These are phyloP conservation scores for Populus tomentosa DNA, from an alignment of 441 rosid species.

Conservation along the genomic window DNA sequence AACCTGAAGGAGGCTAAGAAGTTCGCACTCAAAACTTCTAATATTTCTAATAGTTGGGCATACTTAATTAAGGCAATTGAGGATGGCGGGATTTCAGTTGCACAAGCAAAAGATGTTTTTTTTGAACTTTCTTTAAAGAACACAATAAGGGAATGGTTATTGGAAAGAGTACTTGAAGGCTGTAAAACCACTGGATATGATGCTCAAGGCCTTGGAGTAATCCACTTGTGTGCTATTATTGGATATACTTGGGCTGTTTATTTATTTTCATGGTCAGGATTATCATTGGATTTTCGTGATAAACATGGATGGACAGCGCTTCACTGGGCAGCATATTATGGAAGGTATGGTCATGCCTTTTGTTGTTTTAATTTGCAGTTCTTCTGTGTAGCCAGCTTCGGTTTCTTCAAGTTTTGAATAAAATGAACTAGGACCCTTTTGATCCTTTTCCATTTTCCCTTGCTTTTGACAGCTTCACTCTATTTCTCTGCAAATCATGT, in stretches of 20 bases:
- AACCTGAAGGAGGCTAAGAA: constrained; percentile 67
- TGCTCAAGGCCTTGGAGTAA: constrained; percentile 78
- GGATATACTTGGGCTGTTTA: constrained; percentile 88
- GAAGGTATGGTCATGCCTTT: constrained; percentile 45
- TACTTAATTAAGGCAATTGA: constrained; percentile 61
- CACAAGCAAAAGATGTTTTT: constrained; percentile 64
- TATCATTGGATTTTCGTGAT: constrained; percentile 87
- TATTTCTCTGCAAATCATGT: background rate
- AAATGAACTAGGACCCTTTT: background rate
- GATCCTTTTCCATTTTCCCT: background rate
- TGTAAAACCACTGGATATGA: constrained; percentile 67
- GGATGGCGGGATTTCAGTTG: constrained; percentile 40
- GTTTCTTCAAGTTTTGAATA: background rate
- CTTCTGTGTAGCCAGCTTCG: background rate
- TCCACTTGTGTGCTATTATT: constrained; percentile 88
- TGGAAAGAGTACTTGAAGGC: constrained; percentile 74
- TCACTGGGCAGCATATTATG: constrained; percentile 94
- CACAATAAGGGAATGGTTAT: constrained; percentile 80
- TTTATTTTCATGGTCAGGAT: constrained; percentile 70
- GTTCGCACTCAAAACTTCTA: constrained; percentile 49
- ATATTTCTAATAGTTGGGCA: constrained; percentile 55
- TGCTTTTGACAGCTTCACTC: background rate
- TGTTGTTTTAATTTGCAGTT: background rate
- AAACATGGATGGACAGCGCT: constrained; percentile 98
- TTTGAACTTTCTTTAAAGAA: constrained; percentile 76